Conservation (phyloP, 2,329 filamentous ascomycete genomes). For the Fusarium redolens region DNA sequence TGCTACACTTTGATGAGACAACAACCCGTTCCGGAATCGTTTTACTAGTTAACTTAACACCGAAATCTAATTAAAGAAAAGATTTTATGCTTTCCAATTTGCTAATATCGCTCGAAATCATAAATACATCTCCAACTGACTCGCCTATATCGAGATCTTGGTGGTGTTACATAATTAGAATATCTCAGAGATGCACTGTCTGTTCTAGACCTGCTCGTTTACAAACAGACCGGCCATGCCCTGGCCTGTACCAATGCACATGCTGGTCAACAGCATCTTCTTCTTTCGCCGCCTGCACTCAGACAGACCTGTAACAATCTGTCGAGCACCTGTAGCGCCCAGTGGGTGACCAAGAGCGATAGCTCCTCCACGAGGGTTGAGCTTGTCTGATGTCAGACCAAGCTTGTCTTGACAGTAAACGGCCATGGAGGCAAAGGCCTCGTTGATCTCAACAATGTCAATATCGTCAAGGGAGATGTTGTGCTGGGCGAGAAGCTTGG, state of each 20-base stretch:
- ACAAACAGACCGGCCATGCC: conserved; percentile 76
- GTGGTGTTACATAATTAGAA: conserved; percentile 35
- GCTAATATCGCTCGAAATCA: conserved; percentile 25
- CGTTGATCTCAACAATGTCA: conserved; percentile 94
- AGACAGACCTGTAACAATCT: conserved; percentile 90
- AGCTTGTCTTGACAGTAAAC: conserved; percentile 88
- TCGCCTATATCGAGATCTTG: conserved; percentile 17
- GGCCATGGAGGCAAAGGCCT: conserved; percentile 98
- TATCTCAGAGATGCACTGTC: neutral
- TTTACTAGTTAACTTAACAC: neutral
- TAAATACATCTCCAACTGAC: conserved; percentile 21
- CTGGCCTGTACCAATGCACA: conserved; percentile 82
- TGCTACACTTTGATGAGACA: conserved; percentile 16
- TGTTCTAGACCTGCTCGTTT: conserved; percentile 61
- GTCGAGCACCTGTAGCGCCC: conserved; percentile 80
- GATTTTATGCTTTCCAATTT: conserved; percentile 18
- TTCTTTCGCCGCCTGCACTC: conserved; percentile 87
- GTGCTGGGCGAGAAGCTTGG: conserved; percentile 86
- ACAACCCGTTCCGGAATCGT: conserved; percentile 3
- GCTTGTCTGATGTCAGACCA: conserved; percentile 77
- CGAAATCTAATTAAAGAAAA: neutral
- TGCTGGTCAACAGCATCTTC: conserved; percentile 91
- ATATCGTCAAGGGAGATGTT: conserved; percentile 83
- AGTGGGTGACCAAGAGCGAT: conserved; percentile 87
- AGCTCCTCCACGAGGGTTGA: conserved; percentile 84